Evolutionary conservation across 495 filamentous ascomycete genomes (phyloP).

Genomic region (Aspergillus homomorphus): DNA sequence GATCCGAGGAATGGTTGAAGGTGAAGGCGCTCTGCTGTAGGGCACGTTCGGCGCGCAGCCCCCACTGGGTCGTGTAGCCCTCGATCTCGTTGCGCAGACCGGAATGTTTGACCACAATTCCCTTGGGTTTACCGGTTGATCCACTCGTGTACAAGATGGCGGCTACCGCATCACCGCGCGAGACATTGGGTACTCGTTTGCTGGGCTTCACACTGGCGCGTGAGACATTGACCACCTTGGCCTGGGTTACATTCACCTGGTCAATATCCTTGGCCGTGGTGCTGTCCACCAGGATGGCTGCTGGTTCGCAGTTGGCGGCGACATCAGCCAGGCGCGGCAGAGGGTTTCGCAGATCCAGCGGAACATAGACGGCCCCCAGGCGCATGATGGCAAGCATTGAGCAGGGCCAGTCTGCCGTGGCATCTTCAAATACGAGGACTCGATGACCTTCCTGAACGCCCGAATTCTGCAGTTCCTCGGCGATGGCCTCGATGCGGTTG

Average conservation of each 20-base stretch:
- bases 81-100: slow-evolving; percentile 29
- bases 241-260: no score
- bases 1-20: slow-evolving; percentile 36
- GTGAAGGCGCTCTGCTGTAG: slow-evolving; percentile 41
- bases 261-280: background rate
- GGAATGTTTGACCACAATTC: slow-evolving; percentile 29
- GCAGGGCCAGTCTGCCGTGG: slow-evolving; percentile 40
- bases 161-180: no score
- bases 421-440: slow-evolving; percentile 15
- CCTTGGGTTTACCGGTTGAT: slow-evolving; percentile 36
- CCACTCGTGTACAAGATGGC: slow-evolving; percentile 37
- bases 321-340: background rate
- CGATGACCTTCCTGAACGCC: slow-evolving; percentile 7
- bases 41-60: slow-evolving; percentile 9
- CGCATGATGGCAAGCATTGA: slow-evolving; percentile 53
- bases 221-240: slow-evolving; percentile 14
- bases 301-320: slow-evolving; percentile 1
- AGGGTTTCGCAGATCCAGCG: slow-evolving; percentile 37
- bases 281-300: background rate
- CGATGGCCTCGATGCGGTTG: slow-evolving; percentile 10
- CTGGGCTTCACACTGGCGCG: background rate
- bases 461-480: background rate
- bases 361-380: slow-evolving; percentile 50
- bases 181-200: no score
- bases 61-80: background rate